These are phyloP conservation scores for Metschnikowia colocasiae DNA, from an alignment of 805 yeast genomes.

Conservation along the genomic window DNA sequence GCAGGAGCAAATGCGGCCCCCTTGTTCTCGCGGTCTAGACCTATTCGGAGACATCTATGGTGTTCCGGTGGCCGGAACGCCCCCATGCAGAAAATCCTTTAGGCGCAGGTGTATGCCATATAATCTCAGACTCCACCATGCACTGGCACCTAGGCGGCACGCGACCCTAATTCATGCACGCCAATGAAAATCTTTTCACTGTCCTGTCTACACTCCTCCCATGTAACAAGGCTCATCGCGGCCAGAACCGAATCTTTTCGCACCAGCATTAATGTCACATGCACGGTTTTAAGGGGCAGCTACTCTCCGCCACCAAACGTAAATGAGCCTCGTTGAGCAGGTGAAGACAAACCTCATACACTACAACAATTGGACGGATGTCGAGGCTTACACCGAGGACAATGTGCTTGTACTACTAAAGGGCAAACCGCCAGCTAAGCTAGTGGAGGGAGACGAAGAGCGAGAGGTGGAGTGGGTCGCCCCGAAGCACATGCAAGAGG, in stretches of 20 bases:
- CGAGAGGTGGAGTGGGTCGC: constrained; percentile 38
- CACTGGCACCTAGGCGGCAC: neutral
- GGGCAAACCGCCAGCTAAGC: constrained; percentile 32
- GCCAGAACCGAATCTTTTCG: neutral
- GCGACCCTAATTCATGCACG: neutral
- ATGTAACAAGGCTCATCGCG: neutral
- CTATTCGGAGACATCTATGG: neutral
- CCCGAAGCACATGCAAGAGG: constrained; percentile 28
- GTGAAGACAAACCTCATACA: constrained; percentile 43
- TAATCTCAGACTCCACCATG: neutral
- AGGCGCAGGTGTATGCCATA: neutral
- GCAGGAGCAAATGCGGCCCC: neutral
- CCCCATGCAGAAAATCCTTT: neutral
- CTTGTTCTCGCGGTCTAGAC: neutral
- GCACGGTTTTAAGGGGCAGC: neutral
- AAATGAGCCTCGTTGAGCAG: constrained; percentile 24
- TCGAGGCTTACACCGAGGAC: constrained; percentile 17
- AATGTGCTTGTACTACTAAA: constrained; percentile 16
- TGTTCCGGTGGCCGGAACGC: neutral
- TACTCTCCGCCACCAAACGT: neutral
- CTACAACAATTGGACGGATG: constrained; percentile 43
- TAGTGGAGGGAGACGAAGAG: constrained; percentile 22
- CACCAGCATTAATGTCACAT: neutral
- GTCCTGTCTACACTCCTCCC: neutral
- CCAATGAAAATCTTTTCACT: constrained; percentile 1